Percentiles rank a stretch among this genome's conserved stretches.
These are phyloP conservation scores for Arabis alpina DNA, from an alignment of 345 rosid species.

Conservation along the genomic window DNA sequence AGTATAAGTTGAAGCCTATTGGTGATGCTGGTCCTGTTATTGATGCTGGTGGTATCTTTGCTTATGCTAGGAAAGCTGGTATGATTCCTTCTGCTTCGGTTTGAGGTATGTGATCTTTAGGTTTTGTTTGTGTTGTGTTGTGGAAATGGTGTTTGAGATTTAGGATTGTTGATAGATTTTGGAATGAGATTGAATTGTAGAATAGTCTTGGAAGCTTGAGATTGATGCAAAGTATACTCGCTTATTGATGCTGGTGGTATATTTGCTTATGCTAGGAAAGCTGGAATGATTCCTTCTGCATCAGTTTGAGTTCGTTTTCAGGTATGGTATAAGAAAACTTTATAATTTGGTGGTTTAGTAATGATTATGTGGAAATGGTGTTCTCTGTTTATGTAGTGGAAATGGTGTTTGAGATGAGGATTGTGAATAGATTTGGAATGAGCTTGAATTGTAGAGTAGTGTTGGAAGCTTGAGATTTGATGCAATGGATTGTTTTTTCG, in stretches of 20 bases:
- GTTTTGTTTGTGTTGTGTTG: constrained; percentile 9
- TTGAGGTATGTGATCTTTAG: too few relatives aligned
- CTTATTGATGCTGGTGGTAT: too few relatives aligned
- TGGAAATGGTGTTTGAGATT: constrained; percentile 9
- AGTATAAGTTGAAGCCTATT: constrained; percentile 74
- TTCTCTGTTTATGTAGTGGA: background rate
- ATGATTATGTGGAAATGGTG: background rate
- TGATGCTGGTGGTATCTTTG: constrained; percentile 85
- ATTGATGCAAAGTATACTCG: background rate
- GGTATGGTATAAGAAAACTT: constrained; percentile 21
- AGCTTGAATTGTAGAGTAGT: background rate
- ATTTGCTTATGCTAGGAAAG: constrained; percentile 82
- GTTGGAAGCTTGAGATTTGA: background rate
- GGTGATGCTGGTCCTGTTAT: constrained; percentile 95
- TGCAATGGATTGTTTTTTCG: background rate
- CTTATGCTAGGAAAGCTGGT: constrained; percentile 80
- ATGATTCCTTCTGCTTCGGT: constrained; percentile 65
- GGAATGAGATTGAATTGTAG: background rate
- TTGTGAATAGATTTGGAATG: background rate
- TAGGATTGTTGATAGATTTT: background rate
- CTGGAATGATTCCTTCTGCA: constrained; percentile 78
- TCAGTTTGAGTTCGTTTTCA: background rate
- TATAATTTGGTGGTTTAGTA: background rate
- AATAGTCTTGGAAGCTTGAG: background rate
- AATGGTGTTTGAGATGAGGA: constrained; percentile 11